Evolutionary conservation across 1,284 basidiomycete genomes (phyloP).

Genomic region (Chalciporus sp.): DNA sequence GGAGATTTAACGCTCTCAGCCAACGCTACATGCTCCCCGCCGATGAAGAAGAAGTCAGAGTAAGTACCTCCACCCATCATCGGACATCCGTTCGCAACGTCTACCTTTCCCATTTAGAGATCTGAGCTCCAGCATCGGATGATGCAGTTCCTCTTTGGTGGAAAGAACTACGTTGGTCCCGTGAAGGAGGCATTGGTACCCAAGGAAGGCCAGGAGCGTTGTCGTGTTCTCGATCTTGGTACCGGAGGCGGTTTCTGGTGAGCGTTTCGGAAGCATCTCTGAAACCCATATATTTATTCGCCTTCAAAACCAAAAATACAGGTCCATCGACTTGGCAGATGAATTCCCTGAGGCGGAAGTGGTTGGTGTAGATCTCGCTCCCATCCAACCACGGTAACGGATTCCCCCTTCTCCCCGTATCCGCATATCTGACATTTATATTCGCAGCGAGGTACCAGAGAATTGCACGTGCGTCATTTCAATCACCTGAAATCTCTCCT

Average conservation of each 20-base stretch:
- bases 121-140: slow-evolving; percentile 62
- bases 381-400: slow-evolving; percentile 64
- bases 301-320: slow-evolving; percentile 25
- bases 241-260: slow-evolving; percentile 65
- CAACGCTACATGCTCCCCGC: slow-evolving; percentile 59
- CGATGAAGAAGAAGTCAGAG: slow-evolving; percentile 62
- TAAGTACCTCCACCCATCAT: slow-evolving; percentile 26
- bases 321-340: slow-evolving; percentile 69
- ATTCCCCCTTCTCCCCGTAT: slow-evolving; percentile 11
- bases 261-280: slow-evolving; percentile 11
- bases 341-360: slow-evolving; percentile 68
- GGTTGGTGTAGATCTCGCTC: slow-evolving; percentile 68
- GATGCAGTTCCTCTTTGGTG: slow-evolving; percentile 63
- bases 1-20: slow-evolving; percentile 53
- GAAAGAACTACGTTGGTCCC: slow-evolving; percentile 65
- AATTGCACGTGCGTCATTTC: slow-evolving; percentile 61
- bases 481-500: slow-evolving; percentile 5
- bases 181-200: slow-evolving; percentile 50
- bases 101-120: slow-evolving; percentile 42
- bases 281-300: slow-evolving; percentile 10
- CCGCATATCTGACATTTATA: slow-evolving; percentile 15
- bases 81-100: slow-evolving; percentile 1
- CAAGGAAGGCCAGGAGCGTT: slow-evolving; percentile 32
- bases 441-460: slow-evolving; percentile 56
- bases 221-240: slow-evolving; percentile 63